Evolutionary conservation across 78 protist genomes (phyloP).

Genomic region (Blattamonas nauphoetae): DNA sequence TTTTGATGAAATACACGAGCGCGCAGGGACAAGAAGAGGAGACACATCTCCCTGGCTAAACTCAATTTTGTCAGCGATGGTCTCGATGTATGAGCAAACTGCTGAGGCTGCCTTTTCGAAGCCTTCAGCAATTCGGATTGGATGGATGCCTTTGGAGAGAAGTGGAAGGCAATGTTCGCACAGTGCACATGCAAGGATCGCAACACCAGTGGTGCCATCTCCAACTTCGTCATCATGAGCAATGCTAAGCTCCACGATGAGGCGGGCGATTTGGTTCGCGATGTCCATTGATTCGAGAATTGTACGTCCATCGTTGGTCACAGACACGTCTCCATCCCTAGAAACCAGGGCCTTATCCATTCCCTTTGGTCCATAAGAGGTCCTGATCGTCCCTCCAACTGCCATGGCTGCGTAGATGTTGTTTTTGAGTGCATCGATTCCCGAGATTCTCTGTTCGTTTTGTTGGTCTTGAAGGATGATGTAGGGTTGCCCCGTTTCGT

Average conservation of each 20-base stretch:
- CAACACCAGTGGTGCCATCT: conserved; percentile 32
- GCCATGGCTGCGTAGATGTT: conserved; percentile 86
- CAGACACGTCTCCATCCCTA: conserved; percentile 90
- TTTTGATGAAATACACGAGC: conserved; percentile 89
- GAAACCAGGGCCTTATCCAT: conserved; percentile 94
- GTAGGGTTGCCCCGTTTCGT: conserved; percentile 94
- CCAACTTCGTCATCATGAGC: conserved; percentile 98
- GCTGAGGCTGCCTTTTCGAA: conserved; percentile 55
- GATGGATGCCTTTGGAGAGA: conserved; percentile 77
- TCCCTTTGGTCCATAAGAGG: conserved; percentile 92
- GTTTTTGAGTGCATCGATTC: conserved; percentile 87
- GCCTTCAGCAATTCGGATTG: conserved; percentile 85
- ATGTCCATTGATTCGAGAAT: conserved; percentile 83
- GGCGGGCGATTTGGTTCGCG: conserved; percentile 84
- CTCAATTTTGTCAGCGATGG: conserved; percentile 45
- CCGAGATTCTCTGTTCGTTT: conserved; percentile 63
- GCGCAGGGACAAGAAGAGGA: conserved; percentile 73
- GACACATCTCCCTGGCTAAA: conserved; percentile 41
- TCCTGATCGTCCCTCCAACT: conserved; percentile 74
- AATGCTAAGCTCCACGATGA: conserved; percentile 90
- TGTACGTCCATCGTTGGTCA: conserved; percentile 98
- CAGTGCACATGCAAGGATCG: neutral
- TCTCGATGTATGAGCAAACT: conserved; percentile 52
- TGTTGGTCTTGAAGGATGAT: conserved; percentile 83
- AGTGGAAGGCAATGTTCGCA: neutral